These are phyloP conservation scores for Crithidia mellificae DNA, from an alignment of 208 protist species.

Conservation along the genomic window DNA sequence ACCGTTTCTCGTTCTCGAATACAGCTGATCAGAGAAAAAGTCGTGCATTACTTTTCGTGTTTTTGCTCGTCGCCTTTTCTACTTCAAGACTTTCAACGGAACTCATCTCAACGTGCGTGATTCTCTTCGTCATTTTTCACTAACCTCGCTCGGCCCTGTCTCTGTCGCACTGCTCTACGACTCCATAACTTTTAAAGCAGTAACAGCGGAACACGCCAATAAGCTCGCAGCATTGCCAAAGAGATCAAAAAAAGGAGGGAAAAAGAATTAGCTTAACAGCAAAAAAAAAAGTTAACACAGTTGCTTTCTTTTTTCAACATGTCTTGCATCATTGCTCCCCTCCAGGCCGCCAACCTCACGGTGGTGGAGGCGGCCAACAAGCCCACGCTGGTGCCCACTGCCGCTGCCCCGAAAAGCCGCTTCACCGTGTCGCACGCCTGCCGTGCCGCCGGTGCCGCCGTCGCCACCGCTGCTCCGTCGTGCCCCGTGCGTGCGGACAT, in stretches of 20 bases:
- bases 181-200: no score
- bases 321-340: conserved; percentile 9
- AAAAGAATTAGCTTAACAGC: no score
- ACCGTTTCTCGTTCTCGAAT: not conserved
- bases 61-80: not conserved
- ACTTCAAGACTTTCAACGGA: not conserved
- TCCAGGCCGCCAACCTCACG: conserved; percentile 7
- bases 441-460: conserved; percentile 23
- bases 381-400: not conserved
- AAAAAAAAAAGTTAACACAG: not conserved
- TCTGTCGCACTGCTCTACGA: no score
- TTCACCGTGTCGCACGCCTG: conserved; percentile 59
- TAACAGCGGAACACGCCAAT: not conserved
- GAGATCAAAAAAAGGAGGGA: not conserved
- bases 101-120: no score
- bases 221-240: no score
- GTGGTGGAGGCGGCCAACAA: conserved; percentile 11
- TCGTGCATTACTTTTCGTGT: not conserved
- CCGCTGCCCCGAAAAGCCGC: conserved; percentile 17
- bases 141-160: no score
- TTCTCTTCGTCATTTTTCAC: no score
- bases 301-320: not conserved
- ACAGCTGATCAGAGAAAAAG: not conserved
- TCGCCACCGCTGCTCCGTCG: not conserved
- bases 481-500: conserved; percentile 35